These are phyloP conservation scores for Corchorus capsularis DNA, from an alignment of 345 rosid genomes.

Conservation along the genomic window DNA sequence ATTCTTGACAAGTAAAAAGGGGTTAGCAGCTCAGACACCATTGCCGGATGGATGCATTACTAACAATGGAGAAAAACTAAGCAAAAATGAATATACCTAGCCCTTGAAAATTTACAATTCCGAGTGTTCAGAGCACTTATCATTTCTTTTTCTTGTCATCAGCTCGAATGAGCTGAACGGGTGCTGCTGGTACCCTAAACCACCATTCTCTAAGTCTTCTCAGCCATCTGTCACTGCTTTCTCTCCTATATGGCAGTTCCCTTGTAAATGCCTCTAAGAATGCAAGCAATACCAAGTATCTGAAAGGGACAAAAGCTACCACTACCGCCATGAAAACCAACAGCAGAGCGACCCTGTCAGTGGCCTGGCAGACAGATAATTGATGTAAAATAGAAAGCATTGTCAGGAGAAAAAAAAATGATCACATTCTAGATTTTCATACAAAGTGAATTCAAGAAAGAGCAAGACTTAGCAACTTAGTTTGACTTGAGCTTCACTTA, in stretches of 20 bases:
- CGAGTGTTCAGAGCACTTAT: constrained; percentile 24
- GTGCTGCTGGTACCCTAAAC: constrained; percentile 89
- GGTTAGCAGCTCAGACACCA: not conserved
- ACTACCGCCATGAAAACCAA: constrained; percentile 52
- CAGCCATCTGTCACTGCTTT: constrained; percentile 61
- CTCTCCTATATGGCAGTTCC: constrained; percentile 72
- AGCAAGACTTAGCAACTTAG: not conserved
- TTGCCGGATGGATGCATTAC: not conserved
- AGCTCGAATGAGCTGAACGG: constrained; percentile 61
- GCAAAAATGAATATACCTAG: not conserved
- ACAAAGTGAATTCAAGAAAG: not conserved
- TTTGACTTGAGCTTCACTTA: not conserved
- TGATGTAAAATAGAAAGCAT: not conserved
- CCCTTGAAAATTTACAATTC: constrained; percentile 14
- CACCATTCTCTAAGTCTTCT: constrained; percentile 94
- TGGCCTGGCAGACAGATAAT: constrained; percentile 54
- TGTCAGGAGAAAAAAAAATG: not conserved
- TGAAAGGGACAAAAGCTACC: constrained; percentile 62
- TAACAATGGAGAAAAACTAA: not conserved
- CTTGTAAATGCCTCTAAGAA: constrained; percentile 79
- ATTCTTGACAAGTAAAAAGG: not conserved
- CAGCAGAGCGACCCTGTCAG: constrained; percentile 63
- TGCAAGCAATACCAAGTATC: constrained; percentile 46
- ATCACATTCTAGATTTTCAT: not conserved
- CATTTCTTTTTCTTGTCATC: constrained; percentile 66